A percentile compares a stretch with the other conserved stretches of the same genome.
Evolutionary conservation across 75 land plant species (phyloP).

Genomic region (Picea glauca): DNA sequence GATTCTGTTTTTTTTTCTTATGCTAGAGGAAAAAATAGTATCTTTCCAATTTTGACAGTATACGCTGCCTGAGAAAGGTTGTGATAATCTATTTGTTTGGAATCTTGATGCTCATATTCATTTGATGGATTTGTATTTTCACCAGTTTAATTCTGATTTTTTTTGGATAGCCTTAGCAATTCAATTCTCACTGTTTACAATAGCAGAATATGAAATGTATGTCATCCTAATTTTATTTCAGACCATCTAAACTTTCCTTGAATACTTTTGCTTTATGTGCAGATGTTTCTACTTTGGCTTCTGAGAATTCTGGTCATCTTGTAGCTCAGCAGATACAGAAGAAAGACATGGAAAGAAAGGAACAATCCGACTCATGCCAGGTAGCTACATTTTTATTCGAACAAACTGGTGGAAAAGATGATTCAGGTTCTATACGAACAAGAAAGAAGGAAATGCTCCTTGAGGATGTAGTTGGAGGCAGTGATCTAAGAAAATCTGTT

Average conservation of each 20-base stretch:
- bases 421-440: constrained; percentile 44
- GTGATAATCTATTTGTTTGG: not conserved
- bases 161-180: not conserved
- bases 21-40: not conserved
- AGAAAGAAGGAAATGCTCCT: constrained; percentile 57
- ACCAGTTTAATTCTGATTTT: too few relatives aligned
- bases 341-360: constrained; percentile 23
- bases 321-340: constrained; percentile 20
- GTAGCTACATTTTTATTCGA: constrained; percentile 19
- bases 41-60: not conserved
- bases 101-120: not conserved
- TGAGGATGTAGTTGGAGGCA: constrained; percentile 49
- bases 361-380: constrained; percentile 12
- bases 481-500: constrained; percentile 35
- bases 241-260: not conserved
- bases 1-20: not conserved
- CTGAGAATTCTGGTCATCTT: not conserved
- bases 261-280: not conserved
- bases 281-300: not conserved
- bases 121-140: not conserved
- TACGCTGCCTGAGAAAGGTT: not conserved
- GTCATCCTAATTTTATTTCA: not conserved
- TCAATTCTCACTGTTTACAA: not conserved
- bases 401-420: constrained; percentile 32
- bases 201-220: not conserved